A percentile compares a stretch with the other conserved stretches of the same genome.
Conservation (phyloP, 306 rosid species). For the Amphicarpaea edgeworthii region DNA sequence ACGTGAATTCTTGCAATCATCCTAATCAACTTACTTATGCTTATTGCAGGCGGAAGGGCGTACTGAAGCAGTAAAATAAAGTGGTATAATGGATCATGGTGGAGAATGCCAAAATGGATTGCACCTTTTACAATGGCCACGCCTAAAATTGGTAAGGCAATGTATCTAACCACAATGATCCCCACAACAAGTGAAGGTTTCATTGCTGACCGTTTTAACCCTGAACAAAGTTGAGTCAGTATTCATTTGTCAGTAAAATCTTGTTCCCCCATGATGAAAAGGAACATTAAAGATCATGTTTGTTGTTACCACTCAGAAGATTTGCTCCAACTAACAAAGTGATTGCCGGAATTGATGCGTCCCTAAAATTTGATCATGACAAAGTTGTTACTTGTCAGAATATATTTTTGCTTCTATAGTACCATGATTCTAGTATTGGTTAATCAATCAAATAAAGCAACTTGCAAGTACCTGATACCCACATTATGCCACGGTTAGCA, state of each 20-base stretch:
- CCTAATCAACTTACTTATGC: slow-evolving; percentile 48
- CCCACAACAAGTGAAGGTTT: slow-evolving; percentile 32
- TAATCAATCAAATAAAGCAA: too few species aligned
- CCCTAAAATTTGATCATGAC: slow-evolving; percentile 30
- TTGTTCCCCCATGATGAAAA: slow-evolving; percentile 16
- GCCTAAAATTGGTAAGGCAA: slow-evolving; percentile 41
- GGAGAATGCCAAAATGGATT: slow-evolving; percentile 41
- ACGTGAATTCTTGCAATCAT: background rate
- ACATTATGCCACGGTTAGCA: background rate
- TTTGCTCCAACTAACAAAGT: slow-evolving; percentile 57
- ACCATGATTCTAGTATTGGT: background rate
- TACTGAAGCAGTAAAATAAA: slow-evolving; percentile 49
- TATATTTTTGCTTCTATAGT: background rate
- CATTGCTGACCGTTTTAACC: slow-evolving; percentile 42
- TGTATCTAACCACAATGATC: slow-evolving; percentile 43
- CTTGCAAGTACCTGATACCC: background rate
- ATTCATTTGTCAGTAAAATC: background rate
- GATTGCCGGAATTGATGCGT: slow-evolving; percentile 48
- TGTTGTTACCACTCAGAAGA: slow-evolving; percentile 44
- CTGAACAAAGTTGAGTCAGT: slow-evolving; percentile 21
- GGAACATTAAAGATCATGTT: slow-evolving; percentile 4
- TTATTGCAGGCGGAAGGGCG: slow-evolving; percentile 49
- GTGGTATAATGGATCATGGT: slow-evolving; percentile 47
- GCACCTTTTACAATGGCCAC: slow-evolving; percentile 53
- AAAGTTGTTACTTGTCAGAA: background rate